Percentiles rank a stretch among this genome's conserved stretches.
phyloP scores from a whole-genome alignment of 495 filamentous ascomycete species.

The Penicilliopsis zonata region DNA sequence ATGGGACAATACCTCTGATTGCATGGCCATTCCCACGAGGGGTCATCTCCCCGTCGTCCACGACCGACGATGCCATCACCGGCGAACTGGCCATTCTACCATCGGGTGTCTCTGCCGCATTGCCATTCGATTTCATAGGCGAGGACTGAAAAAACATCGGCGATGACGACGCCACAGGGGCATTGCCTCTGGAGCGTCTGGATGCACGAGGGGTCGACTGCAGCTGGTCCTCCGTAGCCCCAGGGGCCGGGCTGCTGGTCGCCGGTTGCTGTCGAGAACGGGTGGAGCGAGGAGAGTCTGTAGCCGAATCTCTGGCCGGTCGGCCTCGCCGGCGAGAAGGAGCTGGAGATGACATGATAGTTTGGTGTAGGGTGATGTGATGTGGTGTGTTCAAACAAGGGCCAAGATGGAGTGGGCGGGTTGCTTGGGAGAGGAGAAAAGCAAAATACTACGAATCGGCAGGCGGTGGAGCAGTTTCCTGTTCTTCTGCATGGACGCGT shows the following conservation, averaged over 20 bases:
- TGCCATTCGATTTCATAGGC: conserved; percentile 44
- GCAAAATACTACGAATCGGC: too few relatives aligned
- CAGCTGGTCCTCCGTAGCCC: conserved; percentile 9
- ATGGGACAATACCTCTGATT: conserved; percentile 65
- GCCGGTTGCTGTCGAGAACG: conserved; percentile 23
- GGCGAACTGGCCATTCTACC: conserved; percentile 55
- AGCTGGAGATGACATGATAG: conserved; percentile 39
- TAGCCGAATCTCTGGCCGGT: conserved; percentile 25
- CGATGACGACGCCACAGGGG: conserved; percentile 49
- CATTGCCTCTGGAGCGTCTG: conserved; percentile 23
- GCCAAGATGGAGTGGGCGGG: conserved; percentile 2
- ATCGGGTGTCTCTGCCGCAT: conserved; percentile 42
- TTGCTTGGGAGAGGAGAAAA: neutral
- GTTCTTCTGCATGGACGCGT: conserved; percentile 12
- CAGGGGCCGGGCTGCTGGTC: conserved; percentile 24
- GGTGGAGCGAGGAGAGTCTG: conserved; percentile 26
- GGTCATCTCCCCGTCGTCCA: conserved; percentile 55
- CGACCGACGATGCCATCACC: conserved; percentile 42
- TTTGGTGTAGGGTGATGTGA: conserved; percentile 2
- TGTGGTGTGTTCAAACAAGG: conserved; percentile 1
- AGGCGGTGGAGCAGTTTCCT: neutral
- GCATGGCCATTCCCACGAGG: conserved; percentile 51
- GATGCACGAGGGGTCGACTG: conserved; percentile 36
- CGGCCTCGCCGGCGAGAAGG: conserved; percentile 28
- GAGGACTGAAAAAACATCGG: conserved; percentile 79